phyloP scores from a whole-genome alignment of 169 alveolate species.

The Theileria parva region DNA sequence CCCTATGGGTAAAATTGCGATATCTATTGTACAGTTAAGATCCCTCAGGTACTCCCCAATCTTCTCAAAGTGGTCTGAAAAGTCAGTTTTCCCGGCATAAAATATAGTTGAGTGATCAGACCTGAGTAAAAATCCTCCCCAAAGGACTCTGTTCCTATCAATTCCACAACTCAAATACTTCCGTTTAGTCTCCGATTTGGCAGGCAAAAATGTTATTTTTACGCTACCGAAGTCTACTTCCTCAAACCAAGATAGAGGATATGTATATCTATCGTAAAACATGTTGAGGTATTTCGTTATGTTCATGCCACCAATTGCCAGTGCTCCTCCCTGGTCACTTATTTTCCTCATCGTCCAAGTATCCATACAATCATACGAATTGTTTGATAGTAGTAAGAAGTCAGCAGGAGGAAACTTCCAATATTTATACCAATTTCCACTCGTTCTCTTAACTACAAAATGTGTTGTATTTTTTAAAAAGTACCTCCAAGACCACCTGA shows the following conservation, averaged over 20 bases:
- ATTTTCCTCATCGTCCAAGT: slow-evolving; percentile 40
- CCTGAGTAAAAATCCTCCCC: slow-evolving; percentile 56
- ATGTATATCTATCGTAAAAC: slow-evolving; percentile 41
- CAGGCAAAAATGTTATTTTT: slow-evolving; percentile 51
- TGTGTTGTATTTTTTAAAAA: neutral
- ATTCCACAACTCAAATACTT: slow-evolving; percentile 22
- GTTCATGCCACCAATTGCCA: slow-evolving; percentile 56
- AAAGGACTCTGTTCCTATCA: slow-evolving; percentile 38
- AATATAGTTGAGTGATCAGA: slow-evolving; percentile 12
- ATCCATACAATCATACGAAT: slow-evolving; percentile 40
- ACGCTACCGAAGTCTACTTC: slow-evolving; percentile 46
- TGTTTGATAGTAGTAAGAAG: slow-evolving; percentile 45
- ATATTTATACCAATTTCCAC: slow-evolving; percentile 20
- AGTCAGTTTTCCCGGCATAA: slow-evolving; percentile 51
- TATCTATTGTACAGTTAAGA: slow-evolving; percentile 24
- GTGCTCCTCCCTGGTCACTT: slow-evolving; percentile 51
- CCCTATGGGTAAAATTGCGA: slow-evolving; percentile 60
- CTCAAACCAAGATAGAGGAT: slow-evolving; percentile 52
- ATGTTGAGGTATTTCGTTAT: slow-evolving; percentile 31
- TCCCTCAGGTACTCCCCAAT: slow-evolving; percentile 15
- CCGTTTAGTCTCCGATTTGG: slow-evolving; percentile 38
- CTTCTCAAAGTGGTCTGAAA: slow-evolving; percentile 42
- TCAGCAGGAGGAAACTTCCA: slow-evolving; percentile 47
- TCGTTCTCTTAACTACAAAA: slow-evolving; percentile 29
- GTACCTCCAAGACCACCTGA: slow-evolving; percentile 17